A percentile compares a stretch with the other conserved stretches of the same genome.
These are phyloP conservation scores for Galerina sulciceps DNA, from an alignment of 768 basidiomycete species.

Conservation along the genomic window DNA sequence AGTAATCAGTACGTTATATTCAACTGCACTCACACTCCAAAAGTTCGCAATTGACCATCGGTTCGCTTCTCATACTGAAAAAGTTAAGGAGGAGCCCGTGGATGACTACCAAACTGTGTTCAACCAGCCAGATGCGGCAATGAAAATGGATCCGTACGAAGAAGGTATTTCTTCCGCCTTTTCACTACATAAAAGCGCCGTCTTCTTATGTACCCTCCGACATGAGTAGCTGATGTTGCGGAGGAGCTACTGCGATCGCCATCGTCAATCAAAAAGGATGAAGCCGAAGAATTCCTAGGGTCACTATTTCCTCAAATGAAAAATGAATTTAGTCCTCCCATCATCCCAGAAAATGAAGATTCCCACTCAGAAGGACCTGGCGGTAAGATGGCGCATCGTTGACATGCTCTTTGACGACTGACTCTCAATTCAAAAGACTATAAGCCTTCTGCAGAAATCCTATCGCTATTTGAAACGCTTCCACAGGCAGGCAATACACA, in stretches of 20 bases:
- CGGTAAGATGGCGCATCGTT: neutral
- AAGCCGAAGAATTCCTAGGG: conserved; percentile 2
- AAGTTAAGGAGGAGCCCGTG: neutral
- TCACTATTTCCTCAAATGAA: conserved; percentile 1
- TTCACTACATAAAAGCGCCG: neutral
- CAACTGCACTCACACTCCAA: neutral
- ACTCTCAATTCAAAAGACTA: conserved; percentile 3
- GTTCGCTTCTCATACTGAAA: neutral
- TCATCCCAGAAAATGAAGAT: neutral
- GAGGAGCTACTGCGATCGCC: conserved; percentile 10
- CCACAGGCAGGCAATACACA: neutral
- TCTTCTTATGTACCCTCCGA: neutral
- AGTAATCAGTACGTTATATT: neutral
- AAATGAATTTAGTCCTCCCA: neutral
- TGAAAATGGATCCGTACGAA: conserved; percentile 29
- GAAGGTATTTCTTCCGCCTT: conserved; percentile 13
- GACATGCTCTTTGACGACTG: neutral
- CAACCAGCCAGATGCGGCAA: neutral
- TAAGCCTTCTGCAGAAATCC: conserved; percentile 11
- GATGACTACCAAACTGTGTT: neutral
- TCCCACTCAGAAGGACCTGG: neutral
- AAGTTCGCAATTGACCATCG: neutral
- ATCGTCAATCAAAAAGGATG: conserved; percentile 6
- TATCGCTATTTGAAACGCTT: neutral
- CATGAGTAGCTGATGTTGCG: conserved; percentile 11